Evolutionary conservation across 768 basidiomycete genomes (phyloP), one percentile per base, ranked within the genome.

Genomic region (Lentinula sp.): DNA sequence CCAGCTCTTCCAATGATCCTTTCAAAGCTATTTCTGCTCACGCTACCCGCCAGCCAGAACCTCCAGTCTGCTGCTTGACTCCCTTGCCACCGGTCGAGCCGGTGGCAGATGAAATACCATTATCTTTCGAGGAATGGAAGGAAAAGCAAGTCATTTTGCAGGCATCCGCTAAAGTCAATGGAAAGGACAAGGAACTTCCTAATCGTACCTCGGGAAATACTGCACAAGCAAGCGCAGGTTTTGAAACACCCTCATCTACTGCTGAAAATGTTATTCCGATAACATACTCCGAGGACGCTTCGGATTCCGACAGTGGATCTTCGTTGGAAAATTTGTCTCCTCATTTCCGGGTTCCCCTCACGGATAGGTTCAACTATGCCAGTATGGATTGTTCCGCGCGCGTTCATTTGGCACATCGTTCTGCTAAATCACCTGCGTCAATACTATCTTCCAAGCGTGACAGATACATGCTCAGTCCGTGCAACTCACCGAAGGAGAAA

Each of bases 381-480:
- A 87, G 85, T 56, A 70, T 87, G 61, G 96, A 98, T 71, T 99
- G 97, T 70, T 93, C 93, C 1, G 95, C 96, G 1, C 88, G 93
- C 13, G 87, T 98, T 28, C 95, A 96, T 73, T 82, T 81, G 7
- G 79, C 93, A 0, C 94, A 96, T 70, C 81, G 84, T 32, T 81
- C 82, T 2, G 89, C 94, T 35, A 94, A 94, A 68, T 93, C 91
- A 1, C 75, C 92, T 0, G 84, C 88, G 0, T 83, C 91, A 1
- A 91, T 99, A 59, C 81, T 99, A 8, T 89, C 91, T 32, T 87
- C 86, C 35, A 95, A 94, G 74, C 89, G 88, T 70, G 96, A 98
- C 73, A 78, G 86, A 65, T 98, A 98, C 79, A 96, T 98, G 97
- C 88, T 98, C 66, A 93, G 89, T 59, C 96, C 95, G 0, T 99